phyloP scores from a whole-genome alignment of 805 yeast species.

The Lipomyces yamanashiensis region DNA sequence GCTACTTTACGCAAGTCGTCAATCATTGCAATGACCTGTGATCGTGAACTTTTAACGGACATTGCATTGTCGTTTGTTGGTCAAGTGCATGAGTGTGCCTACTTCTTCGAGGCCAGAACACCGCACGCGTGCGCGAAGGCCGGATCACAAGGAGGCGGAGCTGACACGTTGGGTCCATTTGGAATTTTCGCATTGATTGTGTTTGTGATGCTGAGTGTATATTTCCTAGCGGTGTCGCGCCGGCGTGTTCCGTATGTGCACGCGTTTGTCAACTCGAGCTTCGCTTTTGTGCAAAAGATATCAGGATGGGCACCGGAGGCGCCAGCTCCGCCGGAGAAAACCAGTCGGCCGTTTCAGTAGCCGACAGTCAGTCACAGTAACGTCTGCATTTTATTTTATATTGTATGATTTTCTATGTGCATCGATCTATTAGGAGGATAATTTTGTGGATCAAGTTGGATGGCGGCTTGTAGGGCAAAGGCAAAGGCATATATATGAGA shows the following conservation, averaged over 20 bases:
- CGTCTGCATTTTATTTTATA: neutral
- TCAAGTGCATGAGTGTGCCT: conserved; percentile 73
- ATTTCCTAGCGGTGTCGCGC: conserved; percentile 33
- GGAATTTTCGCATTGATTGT: conserved; percentile 55
- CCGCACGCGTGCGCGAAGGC: conserved; percentile 82
- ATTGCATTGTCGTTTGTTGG: conserved; percentile 68
- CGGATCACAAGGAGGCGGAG: conserved; percentile 55
- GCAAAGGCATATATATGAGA: neutral
- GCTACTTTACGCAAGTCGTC: conserved; percentile 64
- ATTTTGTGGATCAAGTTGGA: neutral
- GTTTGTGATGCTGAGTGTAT: conserved; percentile 30
- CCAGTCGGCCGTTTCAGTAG: conserved; percentile 9
- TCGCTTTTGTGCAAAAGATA: conserved; percentile 10
- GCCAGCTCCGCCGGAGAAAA: neutral
- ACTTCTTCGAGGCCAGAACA: conserved; percentile 81
- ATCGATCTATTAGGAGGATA: no score
- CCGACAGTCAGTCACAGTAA: neutral
- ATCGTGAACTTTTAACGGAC: conserved; percentile 64
- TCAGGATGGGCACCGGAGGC: conserved; percentile 16
- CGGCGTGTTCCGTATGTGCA: conserved; percentile 34
- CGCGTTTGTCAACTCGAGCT: conserved; percentile 21
- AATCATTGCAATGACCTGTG: conserved; percentile 74
- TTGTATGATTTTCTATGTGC: neutral
- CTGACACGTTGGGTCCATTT: conserved; percentile 57
- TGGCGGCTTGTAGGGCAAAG: neutral